Evolutionary conservation across 139 green algal genomes (phyloP), one percentile per base, ranked within the genome.

Genomic region (Spirogloea muscicola): DNA sequence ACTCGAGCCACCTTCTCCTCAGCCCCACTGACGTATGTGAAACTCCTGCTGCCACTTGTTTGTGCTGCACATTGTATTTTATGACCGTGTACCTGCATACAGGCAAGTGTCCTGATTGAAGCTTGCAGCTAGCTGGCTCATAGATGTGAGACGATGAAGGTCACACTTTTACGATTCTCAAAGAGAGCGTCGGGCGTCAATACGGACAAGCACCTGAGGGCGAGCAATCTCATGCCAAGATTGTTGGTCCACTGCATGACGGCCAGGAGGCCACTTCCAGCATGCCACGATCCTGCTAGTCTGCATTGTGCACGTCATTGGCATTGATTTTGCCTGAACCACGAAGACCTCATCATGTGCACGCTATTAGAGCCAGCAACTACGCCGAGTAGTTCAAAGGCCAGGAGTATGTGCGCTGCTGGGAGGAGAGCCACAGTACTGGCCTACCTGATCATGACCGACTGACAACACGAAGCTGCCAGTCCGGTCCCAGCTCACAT

Each of bases 1-100:
- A 97, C 90, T 0, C 94, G 87, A 10, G 96, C 59, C 43, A 97
- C 91, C 85, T 98, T 98, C 82, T 98, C 94, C 76, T 98, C 94
- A 9, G 86, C 88, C 21, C 90, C 90, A 43, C 84, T 89, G 18
- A 88, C 90, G 49, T 91, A 96, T 13, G 83, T n/a, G 58, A 27
- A 55, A 43, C 21, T 7, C 25, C 42, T 39, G 34, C 13, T 25
- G 33, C 51, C 38, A 6, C 57, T 44, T 9, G n/a, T n/a, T n/a
- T n/a, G n/a, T n/a, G 43, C 57, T 18, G 39, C 52, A 52, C 87
- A 89, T 52, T 58, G 85, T 58, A 98, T 94, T 80, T 96, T 91
- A 74, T 98, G 94, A 16, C 94, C 94, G 81, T 98, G 94, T 39
- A 98, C 85, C n/a, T n/a, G n/a, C n/a, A n/a, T n/a, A n/a, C n/a